A percentile compares a stretch with the other conserved stretches of the same genome.
Conservation (phyloP, 768 basidiomycete species). For the Calocybe gangraenosa region DNA sequence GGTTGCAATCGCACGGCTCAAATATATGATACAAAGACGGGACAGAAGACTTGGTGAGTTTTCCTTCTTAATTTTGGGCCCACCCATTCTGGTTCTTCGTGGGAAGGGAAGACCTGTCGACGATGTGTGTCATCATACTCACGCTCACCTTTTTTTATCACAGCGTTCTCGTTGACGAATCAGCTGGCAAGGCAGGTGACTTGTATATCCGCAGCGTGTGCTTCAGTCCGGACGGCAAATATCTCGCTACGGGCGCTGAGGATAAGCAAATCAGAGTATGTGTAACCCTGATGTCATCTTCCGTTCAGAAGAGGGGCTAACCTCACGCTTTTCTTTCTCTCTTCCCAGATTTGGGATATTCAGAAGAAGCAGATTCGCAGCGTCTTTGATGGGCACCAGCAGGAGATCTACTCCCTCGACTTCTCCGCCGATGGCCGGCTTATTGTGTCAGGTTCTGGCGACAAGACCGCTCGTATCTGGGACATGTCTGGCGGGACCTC, state of each 20-base stretch:
- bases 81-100: slow-evolving; percentile 4
- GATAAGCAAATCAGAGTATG: slow-evolving; percentile 84
- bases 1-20: slow-evolving; percentile 96
- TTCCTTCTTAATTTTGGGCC: slow-evolving; percentile 1
- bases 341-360: slow-evolving; percentile 85
- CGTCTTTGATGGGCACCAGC: slow-evolving; percentile 83
- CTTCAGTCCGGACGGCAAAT: slow-evolving; percentile 86
- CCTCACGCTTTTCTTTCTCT: slow-evolving; percentile 16
- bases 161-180: slow-evolving; percentile 77
- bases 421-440: slow-evolving; percentile 84
- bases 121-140: background rate
- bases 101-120: background rate
- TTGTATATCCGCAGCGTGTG: slow-evolving; percentile 90
- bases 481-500: slow-evolving; percentile 34
- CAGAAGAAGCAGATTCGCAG: slow-evolving; percentile 72
- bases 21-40: slow-evolving; percentile 92
- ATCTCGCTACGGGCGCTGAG: slow-evolving; percentile 88
- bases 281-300: slow-evolving; percentile 4
- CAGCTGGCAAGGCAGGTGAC: slow-evolving; percentile 70
- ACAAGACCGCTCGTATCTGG: slow-evolving; percentile 47
- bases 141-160: background rate
- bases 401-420: slow-evolving; percentile 93
- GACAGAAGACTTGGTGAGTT: slow-evolving; percentile 76
- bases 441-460: slow-evolving; percentile 88
- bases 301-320: background rate